Evolutionary conservation across 305 asterid species (phyloP), one percentile per base, ranked within the genome.

Genomic region (Plantago rigida): DNA sequence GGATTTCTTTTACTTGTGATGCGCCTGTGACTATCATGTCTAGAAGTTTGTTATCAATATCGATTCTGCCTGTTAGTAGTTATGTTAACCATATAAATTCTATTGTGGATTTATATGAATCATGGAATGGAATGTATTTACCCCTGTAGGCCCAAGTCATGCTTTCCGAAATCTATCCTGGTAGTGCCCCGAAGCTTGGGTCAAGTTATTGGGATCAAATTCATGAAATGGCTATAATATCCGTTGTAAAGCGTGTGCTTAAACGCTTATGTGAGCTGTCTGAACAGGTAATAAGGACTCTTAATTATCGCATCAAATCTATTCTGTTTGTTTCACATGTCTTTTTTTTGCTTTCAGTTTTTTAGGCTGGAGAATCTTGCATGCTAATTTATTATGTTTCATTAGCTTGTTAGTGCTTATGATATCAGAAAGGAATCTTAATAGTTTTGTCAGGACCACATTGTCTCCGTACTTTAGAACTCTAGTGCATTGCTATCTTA

Each of bases 91-190:
- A 29, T 46, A 39, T 7, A 49, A 24, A 12, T 36, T 53, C 51
- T 54, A 59, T 69, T 65, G 9, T 63, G 65, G 70, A 45, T 61
- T 55, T 54, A 50, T 45, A 61, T 61, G 65, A 67, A 67, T 41
- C 29, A 39, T 41, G 12, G 46, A 9, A 41, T 54, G 9, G 50
- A 56, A 59, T 68, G 51, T 39, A 71, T 70, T 69, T 71, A 56
- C 70, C 69, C 44, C 46, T 73, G 79, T 73, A 92, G 99, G 99
- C 97, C 49, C 96, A 92, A 66, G 74, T 81, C 74, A 82, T 89
- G 87, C 91, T 92, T 65, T 89, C 96, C 50, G 96, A 92, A 83
- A 92, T 92, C 72, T 87, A 84, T 79, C 97, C 97, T 69, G 99
- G 99, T 36, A 81, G 75, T 78, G 76, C 89, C 75, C 87, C 96